Evolutionary conservation across 441 rosid species (phyloP), one percentile per base, ranked within the genome.

Genomic region (Francoa sonchifolia): DNA sequence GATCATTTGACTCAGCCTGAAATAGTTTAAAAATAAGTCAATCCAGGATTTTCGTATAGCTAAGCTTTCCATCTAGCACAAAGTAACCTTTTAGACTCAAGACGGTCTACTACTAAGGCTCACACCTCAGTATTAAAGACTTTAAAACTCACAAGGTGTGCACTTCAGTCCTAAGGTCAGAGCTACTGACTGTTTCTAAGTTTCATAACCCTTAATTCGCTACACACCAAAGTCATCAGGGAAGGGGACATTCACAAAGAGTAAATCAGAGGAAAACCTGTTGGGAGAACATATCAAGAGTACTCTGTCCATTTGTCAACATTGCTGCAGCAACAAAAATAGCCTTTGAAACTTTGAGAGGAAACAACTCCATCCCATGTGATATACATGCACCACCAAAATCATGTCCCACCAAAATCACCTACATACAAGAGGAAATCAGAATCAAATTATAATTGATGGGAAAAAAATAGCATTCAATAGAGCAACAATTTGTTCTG

Each of bases 361-460:
- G 86, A 66, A 79, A 82, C 54, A 77, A 48, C 68, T 89, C 97
- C 94, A 84, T 82, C 30, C 73, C 83, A 44, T 74, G 74, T 6
- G 92, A 79, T 46, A 77, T 47, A 52, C 97, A 82, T 22, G 94
- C 80, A 48, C 97, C 97, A 32, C 94, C 97, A 52, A 89, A 75
- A 69, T 89, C 95, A 16, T 89, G 97, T 16, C 95, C 95, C 6
- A 73, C 93, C 80, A 88, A 67, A 38, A 88, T 71, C 56, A 79
- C 93, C 97, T 88, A 71, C 72, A 67, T 5, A 34, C 39, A 35
- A 19, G 1, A 11, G 17, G 27, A 7, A 51, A 36, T 19, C 19
- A 6, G 33, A 32, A n/a, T 2, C 13, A 30, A 3, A n/a, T 26
- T 38, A 0, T n/a, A 8, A 36, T 6, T 6, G 7, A 27, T 9